Percentiles rank a stretch among this genome's conserved stretches.
These are phyloP conservation scores for Solanum peruvianum DNA, from an alignment of 257 asterid species.

Conservation along the genomic window DNA sequence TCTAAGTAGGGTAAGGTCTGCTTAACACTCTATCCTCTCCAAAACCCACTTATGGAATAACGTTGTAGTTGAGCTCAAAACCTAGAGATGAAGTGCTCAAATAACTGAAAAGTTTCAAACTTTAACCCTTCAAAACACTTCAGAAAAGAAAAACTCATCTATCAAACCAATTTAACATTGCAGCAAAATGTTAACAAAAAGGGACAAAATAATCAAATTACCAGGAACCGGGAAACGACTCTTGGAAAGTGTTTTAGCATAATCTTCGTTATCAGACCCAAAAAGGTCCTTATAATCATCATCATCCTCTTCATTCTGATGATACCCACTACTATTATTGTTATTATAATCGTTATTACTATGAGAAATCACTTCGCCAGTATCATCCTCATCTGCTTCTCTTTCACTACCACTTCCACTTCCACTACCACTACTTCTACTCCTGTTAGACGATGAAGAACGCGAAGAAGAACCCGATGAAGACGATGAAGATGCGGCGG, in stretches of 20 bases:
- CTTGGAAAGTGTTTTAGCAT: conserved; percentile 46
- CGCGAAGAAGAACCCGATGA: conserved; percentile 31
- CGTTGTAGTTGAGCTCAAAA: neutral
- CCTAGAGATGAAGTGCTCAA: neutral
- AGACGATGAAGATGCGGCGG: conserved; percentile 18
- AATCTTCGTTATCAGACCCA: conserved; percentile 88
- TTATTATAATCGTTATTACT: neutral
- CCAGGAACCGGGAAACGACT: conserved; percentile 82
- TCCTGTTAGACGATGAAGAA: conserved; percentile 46
- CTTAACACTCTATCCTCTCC: neutral
- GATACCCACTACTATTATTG: neutral
- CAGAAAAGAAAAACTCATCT: neutral
- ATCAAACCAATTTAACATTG: neutral
- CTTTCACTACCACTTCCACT: conserved; percentile 13
- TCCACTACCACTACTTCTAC: conserved; percentile 40
- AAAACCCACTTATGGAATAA: neutral
- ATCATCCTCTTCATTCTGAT: neutral
- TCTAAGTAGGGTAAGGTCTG: neutral
- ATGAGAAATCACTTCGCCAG: conserved; percentile 26
- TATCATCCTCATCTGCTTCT: conserved; percentile 23
- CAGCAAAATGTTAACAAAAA: neutral
- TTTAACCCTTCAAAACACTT: neutral
- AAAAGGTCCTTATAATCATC: conserved; percentile 55
- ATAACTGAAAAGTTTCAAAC: neutral
- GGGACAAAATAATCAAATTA: neutral